These are phyloP conservation scores for Dactylellina cionopaga DNA, from an alignment of 2,329 filamentous ascomycete genomes.

Conservation along the genomic window DNA sequence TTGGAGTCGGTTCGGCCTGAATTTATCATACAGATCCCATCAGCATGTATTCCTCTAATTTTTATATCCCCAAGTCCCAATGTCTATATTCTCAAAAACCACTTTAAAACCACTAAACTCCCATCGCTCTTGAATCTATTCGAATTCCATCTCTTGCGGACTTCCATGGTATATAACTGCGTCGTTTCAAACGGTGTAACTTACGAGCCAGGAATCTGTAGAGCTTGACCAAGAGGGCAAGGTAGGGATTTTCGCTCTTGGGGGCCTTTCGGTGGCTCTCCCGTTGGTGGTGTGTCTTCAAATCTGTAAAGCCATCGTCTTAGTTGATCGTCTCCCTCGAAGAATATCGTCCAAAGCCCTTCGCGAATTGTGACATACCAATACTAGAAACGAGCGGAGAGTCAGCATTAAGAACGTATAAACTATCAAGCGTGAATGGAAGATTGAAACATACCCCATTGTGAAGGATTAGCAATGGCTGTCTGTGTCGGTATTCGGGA, in stretches of 20 bases:
- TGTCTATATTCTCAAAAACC: background rate
- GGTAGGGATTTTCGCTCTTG: conserved; percentile 98
- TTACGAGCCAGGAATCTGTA: conserved; percentile 96
- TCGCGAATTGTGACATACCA: conserved; percentile 46
- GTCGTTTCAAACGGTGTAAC: conserved; percentile 61
- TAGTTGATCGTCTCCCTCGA: conserved; percentile 20
- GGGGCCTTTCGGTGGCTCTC: conserved; percentile 86
- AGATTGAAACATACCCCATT: conserved; percentile 45
- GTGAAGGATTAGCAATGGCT: conserved; percentile 34
- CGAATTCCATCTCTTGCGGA: conserved; percentile 30
- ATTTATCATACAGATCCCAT: conserved; percentile 26
- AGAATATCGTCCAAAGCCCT: conserved; percentile 14
- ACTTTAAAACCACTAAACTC: no score
- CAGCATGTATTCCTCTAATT: conserved; percentile 34
- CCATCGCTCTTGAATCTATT: conserved; percentile 3
- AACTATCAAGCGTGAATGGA: background rate
- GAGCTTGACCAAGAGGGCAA: conserved; percentile 97
- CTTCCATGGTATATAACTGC: background rate
- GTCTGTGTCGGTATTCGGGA: conserved; percentile 16
- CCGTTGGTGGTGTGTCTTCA: conserved; percentile 72
- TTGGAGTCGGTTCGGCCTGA: conserved; percentile 81
- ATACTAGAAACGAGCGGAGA: conserved; percentile 22
- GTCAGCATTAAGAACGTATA: conserved; percentile 23
- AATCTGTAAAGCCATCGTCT: conserved; percentile 59
- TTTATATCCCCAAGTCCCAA: conserved; percentile 5